Evolutionary conservation across 225 moss, liverwort and hornwort species (phyloP).

Genomic region (Bryoerythrophyllum caledonicum): DNA sequence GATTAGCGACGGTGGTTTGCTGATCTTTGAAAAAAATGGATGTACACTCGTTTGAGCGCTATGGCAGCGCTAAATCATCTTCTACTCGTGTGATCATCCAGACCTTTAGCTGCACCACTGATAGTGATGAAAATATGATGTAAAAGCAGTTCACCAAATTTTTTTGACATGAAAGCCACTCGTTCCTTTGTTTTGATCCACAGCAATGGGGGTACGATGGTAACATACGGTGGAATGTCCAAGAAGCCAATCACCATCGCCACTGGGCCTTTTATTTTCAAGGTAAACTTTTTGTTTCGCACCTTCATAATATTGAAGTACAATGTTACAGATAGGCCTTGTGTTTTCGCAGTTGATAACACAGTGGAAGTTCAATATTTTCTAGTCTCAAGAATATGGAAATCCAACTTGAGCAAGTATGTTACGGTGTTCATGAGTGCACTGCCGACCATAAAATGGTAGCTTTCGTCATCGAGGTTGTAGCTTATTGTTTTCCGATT

Average conservation of each 20-base stretch:
- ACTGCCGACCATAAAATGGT: not conserved
- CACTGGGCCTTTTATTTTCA: conserved; percentile 84
- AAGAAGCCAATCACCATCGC: conserved; percentile 81
- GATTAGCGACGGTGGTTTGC: conserved; percentile 2
- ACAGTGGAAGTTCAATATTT: not conserved
- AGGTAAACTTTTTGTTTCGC: conserved; percentile 43
- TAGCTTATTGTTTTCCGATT: conserved; percentile 1
- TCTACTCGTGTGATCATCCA: not conserved
- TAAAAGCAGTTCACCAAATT: conserved; percentile 7
- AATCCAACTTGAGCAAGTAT: not conserved
- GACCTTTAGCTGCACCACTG: not conserved
- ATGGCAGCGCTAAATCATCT: not conserved
- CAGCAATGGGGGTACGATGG: conserved; percentile 80
- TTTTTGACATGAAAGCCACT: conserved; percentile 15
- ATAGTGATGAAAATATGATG: not conserved
- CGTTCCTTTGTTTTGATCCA: conserved; percentile 22
- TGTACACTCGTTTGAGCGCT: not conserved
- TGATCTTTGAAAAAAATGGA: conserved; percentile 16
- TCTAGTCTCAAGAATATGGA: not conserved
- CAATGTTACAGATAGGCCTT: not conserved
- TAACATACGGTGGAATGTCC: conserved; percentile 96
- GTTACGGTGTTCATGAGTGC: conserved; percentile 2
- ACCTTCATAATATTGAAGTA: not conserved
- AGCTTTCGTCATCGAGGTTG: not conserved
- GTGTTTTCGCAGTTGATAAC: not conserved